Evolutionary conservation across 441 rosid species (phyloP), one percentile per base, ranked within the genome.

Genomic region (Gossypium schwendimanii): DNA sequence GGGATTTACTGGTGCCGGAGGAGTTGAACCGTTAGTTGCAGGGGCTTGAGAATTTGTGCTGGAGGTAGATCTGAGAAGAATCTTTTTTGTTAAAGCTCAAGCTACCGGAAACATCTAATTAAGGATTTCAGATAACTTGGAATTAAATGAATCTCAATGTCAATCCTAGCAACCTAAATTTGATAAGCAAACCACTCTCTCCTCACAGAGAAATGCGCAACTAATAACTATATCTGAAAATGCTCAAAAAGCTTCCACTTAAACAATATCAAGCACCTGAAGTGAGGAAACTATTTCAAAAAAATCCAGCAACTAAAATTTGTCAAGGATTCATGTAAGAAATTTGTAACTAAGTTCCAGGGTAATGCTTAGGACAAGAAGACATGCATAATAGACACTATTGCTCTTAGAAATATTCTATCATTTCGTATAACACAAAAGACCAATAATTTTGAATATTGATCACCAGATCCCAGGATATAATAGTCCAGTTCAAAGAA

Each of bases 61-160:
- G 44, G 92, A 75, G 60, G 86, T 77, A 41, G 85, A 86, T 76
- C 98, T 92, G 90, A 79, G 75, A 57, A 79, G 81, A 69, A 78
- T 58, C 61, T 8, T 33, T 31, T 69, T 54, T 33, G 63, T 33
- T 67, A 54, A 64, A 33, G 49, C 63, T 36, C 21, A 36, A 69
- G 49, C 50, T 53, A 69, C 20, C 6, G 6, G 28, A 31, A 52
- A 18, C 61, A 52, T 53, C 72, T 28, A 8, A 10, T 28, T 20
- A 31, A 69, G 45, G 28, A 18, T 69, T 69, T 69, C 61, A 69
- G 33, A 52, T 69, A 15, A 50, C 28, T 26, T 44, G 6, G 5
- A 15, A 31, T 17, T 52, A 50, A 53, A 68, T 31, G 26, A 28
- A 68, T 50, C 17, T 33, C 61, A 68, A 69, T 31, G 21, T 31